Conservation (phyloP, 2,329 filamentous ascomycete genomes). For the Colletotrichum sp. region DNA sequence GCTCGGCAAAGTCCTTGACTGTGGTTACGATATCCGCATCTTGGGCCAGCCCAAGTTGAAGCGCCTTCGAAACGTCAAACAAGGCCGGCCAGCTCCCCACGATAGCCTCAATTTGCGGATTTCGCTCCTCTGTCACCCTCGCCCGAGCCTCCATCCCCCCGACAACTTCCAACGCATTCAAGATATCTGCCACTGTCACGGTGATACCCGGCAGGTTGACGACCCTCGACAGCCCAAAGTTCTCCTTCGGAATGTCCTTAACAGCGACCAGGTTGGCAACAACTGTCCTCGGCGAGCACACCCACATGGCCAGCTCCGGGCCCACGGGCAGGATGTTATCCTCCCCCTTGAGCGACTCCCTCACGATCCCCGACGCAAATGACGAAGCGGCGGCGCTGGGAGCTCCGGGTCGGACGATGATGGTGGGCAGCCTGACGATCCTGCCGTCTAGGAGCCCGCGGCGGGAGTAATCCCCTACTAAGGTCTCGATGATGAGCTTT, state of each 20-base stretch:
- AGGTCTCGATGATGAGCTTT: constrained; percentile 65
- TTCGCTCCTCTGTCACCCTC: constrained; percentile 52
- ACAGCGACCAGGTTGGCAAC: constrained; percentile 50
- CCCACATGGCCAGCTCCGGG: constrained; percentile 48
- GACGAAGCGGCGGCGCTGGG: constrained; percentile 66
- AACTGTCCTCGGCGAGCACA: constrained; percentile 51
- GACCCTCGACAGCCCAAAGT: constrained; percentile 44
- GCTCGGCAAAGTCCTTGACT: constrained; percentile 24
- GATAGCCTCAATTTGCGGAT: constrained; percentile 51
- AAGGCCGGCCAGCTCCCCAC: constrained; percentile 60
- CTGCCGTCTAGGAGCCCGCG: constrained; percentile 62
- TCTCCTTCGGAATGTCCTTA: constrained; percentile 42
- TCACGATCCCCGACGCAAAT: constrained; percentile 66
- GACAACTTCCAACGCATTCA: constrained; percentile 54
- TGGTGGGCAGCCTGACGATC: constrained; percentile 62
- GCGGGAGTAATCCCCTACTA: constrained; percentile 58
- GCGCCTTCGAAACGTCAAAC: constrained; percentile 57
- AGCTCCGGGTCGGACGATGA: constrained; percentile 64
- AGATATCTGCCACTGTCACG: constrained; percentile 57
- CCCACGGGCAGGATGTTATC: constrained; percentile 48
- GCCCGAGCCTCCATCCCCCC: constrained; percentile 49
- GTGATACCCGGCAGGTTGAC: constrained; percentile 59
- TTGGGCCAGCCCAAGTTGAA: constrained; percentile 53
- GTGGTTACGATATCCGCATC: constrained; percentile 46
- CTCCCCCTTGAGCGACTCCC: constrained; percentile 60